phyloP scores from a whole-genome alignment of 768 basidiomycete species.

The Naganishia randhawae region DNA sequence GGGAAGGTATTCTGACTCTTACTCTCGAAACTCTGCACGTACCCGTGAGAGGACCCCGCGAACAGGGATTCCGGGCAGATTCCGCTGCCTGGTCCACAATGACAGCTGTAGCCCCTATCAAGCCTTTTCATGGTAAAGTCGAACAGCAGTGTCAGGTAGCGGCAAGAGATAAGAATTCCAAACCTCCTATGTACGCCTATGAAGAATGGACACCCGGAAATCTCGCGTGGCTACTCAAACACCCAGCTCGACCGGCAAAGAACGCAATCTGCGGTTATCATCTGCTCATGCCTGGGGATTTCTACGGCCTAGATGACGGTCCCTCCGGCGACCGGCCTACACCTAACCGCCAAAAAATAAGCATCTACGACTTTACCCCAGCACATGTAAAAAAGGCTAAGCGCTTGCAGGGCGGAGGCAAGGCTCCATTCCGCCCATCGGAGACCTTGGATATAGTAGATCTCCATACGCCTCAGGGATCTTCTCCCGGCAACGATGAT shows the following conservation, averaged over 20 bases:
- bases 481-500: not conserved
- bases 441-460: not conserved
- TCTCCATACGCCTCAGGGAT: not conserved
- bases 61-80: not conserved
- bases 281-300: not conserved
- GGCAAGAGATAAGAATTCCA: not conserved
- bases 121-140: not conserved
- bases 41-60: not conserved
- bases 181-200: not conserved
- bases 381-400: slow-evolving; percentile 3
- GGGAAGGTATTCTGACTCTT: slow-evolving; percentile 10
- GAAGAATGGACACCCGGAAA: not conserved
- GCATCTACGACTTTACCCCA: slow-evolving; percentile 3
- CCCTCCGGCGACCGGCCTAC: not conserved
- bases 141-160: not conserved
- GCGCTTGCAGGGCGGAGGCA: not conserved
- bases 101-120: not conserved
- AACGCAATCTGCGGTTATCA: slow-evolving; percentile 8
- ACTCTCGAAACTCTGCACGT: slow-evolving; percentile 9
- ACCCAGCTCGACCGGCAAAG: not conserved
- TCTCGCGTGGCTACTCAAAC: slow-evolving; percentile 5
- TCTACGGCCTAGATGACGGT: not conserved
- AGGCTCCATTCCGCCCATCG: not conserved
- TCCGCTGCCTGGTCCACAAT: not conserved
- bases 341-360: not conserved